Percentiles rank a stretch among this genome's conserved stretches.
These are phyloP conservation scores for Fraxinus quadrangulata DNA, from an alignment of 257 asterid species.

Conservation along the genomic window DNA sequence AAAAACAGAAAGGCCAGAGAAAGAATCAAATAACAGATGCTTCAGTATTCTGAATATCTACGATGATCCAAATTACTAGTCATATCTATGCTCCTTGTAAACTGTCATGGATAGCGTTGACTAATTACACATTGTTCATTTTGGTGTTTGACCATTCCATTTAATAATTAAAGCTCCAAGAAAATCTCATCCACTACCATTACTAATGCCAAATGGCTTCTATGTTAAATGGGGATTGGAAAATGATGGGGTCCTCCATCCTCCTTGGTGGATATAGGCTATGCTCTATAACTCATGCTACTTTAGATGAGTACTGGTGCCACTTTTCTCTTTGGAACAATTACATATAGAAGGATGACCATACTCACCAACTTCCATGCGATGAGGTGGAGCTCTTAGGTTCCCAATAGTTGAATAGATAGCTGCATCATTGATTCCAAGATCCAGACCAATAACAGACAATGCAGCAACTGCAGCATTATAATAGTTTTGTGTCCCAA, in stretches of 20 bases:
- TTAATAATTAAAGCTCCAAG: background rate
- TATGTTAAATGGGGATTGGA: background rate
- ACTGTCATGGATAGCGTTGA: background rate
- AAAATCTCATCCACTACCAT: background rate
- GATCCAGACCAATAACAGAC: constrained; percentile 34
- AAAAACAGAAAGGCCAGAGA: background rate
- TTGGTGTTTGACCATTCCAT: background rate
- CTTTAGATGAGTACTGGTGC: no score
- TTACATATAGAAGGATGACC: background rate
- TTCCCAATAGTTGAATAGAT: constrained; percentile 31
- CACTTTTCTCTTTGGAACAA: background rate
- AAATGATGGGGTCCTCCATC: background rate
- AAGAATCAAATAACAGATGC: background rate
- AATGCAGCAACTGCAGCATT: constrained; percentile 45
- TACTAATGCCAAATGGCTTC: background rate
- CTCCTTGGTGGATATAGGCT: background rate
- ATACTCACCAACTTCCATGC: constrained; percentile 41
- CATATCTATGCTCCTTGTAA: background rate
- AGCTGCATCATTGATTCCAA: constrained; percentile 33
- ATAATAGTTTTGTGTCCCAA: constrained; percentile 41
- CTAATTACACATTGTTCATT: background rate
- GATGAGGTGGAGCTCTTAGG: constrained; percentile 38
- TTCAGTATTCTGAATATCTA: background rate
- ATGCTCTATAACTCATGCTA: no score
- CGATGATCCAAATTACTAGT: background rate